Base-by-base conservation (phyloP, 2,329 filamentous ascomycete genomes). In the Colletotrichum sojae region DNA sequence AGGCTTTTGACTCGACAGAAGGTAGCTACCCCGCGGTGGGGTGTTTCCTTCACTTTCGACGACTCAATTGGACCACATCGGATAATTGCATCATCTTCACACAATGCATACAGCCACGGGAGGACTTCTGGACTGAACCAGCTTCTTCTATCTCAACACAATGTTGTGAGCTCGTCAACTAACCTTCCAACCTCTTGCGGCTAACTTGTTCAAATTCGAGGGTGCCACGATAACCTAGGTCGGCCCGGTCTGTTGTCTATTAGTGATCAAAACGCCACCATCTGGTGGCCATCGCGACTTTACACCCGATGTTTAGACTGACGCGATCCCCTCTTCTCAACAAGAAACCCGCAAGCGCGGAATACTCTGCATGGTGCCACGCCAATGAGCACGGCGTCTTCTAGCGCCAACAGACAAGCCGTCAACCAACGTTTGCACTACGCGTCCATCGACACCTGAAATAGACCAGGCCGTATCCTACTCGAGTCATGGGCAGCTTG, bases 1-100 rank as follows among this genome's bases (percentile, higher is more conserved):
- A 66, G 48, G 66, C 66, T 66, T 54, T 69, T 15, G 46, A 36
- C 2, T 52, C 40, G 18, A 36, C 48, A 25, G 16, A 25, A 25
- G 16, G 39, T n/a, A 66, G 27, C 62, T 69, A 66, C 62, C 67
- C 67, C 67, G 67, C 67, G 67, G 67, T 67, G 67, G 62, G 48
- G 67, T 61, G 25, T 54, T 54, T 52, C 51, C n/a, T 39, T 16
- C 49, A 45, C 20, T 31, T 52, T 55, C 36, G 51, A 51, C 52
- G 25, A 69, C 63, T 53, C 67, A 69, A 57, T 67, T 69, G 67
- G 62, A 48, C 25, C 16, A 25, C 15, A 22, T 20, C 55, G 62
- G 62, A 66, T 69, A 69, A 46, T 60, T 69, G 61, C 67, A 67
- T 69, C 67, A 67, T 66, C 12, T 20, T 66, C 51, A 39, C 36